Evolutionary conservation across 371 early-diverging fungal genomes (phyloP).

Genomic region (Capillidium heterosporum): DNA sequence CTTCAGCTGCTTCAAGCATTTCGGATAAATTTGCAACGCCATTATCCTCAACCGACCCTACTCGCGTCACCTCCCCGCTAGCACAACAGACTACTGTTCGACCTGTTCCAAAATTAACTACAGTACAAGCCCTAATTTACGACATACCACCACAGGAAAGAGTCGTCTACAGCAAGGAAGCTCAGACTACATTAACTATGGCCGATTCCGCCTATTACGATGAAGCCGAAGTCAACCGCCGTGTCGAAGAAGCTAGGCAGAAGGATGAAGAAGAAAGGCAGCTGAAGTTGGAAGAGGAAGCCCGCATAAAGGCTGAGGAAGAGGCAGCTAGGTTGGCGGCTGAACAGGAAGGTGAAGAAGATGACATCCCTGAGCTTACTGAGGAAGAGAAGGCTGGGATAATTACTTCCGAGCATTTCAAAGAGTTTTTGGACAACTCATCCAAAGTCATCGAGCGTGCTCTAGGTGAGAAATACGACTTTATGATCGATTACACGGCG

Average conservation of each 20-base stretch:
- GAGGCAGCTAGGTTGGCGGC: constrained; percentile 18
- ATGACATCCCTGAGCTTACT: constrained; percentile 34
- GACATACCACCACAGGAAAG: constrained; percentile 78
- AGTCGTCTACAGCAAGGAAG: constrained; percentile 79
- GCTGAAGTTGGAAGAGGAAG: constrained; percentile 36
- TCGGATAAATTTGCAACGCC: neutral
- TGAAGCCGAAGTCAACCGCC: constrained; percentile 38
- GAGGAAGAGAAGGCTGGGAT: constrained; percentile 63
- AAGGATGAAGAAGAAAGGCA: constrained; percentile 34
- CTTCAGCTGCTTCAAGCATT: neutral
- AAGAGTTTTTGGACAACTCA: constrained; percentile 68
- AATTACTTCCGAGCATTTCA: constrained; percentile 51
- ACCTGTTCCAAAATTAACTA: constrained; percentile 31
- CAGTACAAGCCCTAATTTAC: constrained; percentile 43
- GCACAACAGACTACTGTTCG: neutral
- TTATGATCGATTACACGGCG: constrained; percentile 82
- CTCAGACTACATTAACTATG: constrained; percentile 55
- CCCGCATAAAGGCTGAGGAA: constrained; percentile 14
- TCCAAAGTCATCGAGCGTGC: constrained; percentile 81
- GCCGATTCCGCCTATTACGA: constrained; percentile 30
- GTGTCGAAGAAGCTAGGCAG: constrained; percentile 34
- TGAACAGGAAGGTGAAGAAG: neutral
- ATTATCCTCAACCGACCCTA: neutral
- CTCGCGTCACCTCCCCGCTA: neutral
- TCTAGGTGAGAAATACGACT: constrained; percentile 75